A percentile compares a stretch with the other conserved stretches of the same genome.
phyloP scores from a whole-genome alignment of 2,329 filamentous ascomycete genomes.

The Pestalotiopsis sp. region DNA sequence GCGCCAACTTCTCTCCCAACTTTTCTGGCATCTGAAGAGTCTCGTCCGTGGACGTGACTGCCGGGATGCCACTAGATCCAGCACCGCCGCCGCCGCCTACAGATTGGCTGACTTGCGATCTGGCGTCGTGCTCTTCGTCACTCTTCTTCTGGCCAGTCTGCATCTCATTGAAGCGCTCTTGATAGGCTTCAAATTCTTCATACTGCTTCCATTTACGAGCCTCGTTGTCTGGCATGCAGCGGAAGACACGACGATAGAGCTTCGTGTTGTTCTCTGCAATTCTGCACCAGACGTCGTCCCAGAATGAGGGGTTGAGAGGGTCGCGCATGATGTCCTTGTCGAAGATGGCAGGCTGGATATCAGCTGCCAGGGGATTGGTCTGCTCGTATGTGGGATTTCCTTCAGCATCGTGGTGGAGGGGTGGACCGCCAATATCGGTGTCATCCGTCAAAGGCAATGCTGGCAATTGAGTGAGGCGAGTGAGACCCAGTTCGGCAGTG shows the following conservation, averaged over 20 bases:
- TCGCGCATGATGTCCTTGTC: constrained; percentile 94
- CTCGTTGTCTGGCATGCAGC: constrained; percentile 95
- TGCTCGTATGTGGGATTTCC: constrained; percentile 47
- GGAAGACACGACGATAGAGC: constrained; percentile 89
- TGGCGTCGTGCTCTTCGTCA: constrained; percentile 56
- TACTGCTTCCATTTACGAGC: constrained; percentile 94
- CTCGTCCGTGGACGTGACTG: constrained; percentile 27
- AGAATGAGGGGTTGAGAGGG: constrained; percentile 80
- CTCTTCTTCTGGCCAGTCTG: constrained; percentile 59
- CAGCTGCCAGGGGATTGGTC: constrained; percentile 60
- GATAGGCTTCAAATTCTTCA: constrained; percentile 79
- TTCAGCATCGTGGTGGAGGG: constrained; percentile 56
- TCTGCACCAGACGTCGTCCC: constrained; percentile 84
- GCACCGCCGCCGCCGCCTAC: constrained; percentile 21
- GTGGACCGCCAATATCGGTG: constrained; percentile 78
- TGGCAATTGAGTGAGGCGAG: constrained; percentile 70
- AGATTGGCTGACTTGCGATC: constrained; percentile 34
- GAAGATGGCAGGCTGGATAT: constrained; percentile 74
- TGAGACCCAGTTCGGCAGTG: constrained; percentile 69
- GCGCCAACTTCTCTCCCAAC: constrained; percentile 16
- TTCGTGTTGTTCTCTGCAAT: constrained; percentile 95
- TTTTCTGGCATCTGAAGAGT: constrained; percentile 27
- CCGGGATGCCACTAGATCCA: constrained; percentile 23
- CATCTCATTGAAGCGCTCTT: constrained; percentile 73
- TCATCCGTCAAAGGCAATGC: constrained; percentile 73